Conservation (phyloP, 2,329 filamentous ascomycete genomes). For the Arthrinium phaeospermum region DNA sequence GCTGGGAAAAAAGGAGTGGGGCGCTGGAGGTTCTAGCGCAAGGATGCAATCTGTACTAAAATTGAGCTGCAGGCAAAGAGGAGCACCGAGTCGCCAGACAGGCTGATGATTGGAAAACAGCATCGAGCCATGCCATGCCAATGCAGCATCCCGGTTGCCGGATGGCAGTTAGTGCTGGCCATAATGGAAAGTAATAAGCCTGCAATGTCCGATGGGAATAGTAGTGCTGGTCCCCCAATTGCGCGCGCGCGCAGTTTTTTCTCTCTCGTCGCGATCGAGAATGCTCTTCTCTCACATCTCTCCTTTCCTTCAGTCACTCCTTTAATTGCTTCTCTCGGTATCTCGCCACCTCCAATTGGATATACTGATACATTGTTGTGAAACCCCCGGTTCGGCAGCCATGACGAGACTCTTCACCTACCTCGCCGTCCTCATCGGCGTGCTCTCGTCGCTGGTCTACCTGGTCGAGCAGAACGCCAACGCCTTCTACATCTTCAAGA, state of each 20-base stretch:
- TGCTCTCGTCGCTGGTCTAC: constrained; percentile 59
- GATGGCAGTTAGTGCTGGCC: neutral
- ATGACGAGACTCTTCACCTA: constrained; percentile 22
- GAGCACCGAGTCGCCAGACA: neutral
- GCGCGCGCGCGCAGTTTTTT: neutral
- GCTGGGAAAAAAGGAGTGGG: neutral
- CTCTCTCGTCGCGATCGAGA: neutral
- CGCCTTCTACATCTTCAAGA: constrained; percentile 77
- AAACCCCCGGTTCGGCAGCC: neutral
- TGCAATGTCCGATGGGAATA: constrained; percentile 13
- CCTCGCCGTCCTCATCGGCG: constrained; percentile 32
- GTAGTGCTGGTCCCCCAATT: neutral
- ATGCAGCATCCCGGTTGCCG: constrained; percentile 14
- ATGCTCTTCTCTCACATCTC: neutral
- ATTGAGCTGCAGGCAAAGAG: constrained; percentile 11
- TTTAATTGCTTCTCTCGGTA: neutral
- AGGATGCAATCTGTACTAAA: constrained; percentile 12
- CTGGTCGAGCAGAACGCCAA: constrained; percentile 64
- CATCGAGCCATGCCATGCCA: neutral
- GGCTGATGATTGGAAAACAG: neutral
- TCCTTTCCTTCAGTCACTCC: neutral
- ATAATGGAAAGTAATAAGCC: constrained; percentile 15
- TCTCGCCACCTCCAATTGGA: neutral
- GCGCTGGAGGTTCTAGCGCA: neutral
- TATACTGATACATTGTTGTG: neutral